These are phyloP conservation scores for Tephrocybe sp. DNA, from an alignment of 768 basidiomycete species.

Conservation along the genomic window DNA sequence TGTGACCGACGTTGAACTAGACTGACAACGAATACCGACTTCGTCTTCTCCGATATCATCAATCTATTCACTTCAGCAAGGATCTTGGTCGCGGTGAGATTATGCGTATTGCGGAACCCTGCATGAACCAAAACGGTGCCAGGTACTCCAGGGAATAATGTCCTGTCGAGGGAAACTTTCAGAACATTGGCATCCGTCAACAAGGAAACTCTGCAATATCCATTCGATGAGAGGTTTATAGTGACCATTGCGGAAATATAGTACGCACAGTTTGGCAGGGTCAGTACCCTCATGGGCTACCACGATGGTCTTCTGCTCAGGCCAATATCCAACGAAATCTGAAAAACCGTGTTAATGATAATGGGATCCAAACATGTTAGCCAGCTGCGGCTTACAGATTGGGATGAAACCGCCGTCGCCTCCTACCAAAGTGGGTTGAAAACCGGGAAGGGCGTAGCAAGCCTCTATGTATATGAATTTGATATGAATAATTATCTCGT, in stretches of 20 bases:
- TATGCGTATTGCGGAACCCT: constrained; percentile 55
- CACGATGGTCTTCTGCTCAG: constrained; percentile 39
- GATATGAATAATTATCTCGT: neutral
- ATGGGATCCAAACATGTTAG: neutral
- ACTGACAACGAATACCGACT: constrained; percentile 41
- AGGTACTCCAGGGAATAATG: constrained; percentile 56
- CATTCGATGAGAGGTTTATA: too few relatives aligned
- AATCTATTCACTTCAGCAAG: constrained; percentile 42
- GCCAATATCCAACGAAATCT: constrained; percentile 46
- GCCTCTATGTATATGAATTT: constrained; percentile 19
- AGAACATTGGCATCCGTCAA: constrained; percentile 49
- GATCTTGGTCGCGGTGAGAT: constrained; percentile 43
- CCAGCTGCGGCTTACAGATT: constrained; percentile 23
- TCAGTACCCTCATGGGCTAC: constrained; percentile 55
- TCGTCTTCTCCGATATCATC: constrained; percentile 36
- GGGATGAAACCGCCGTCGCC: constrained; percentile 31
- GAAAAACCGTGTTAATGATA: neutral
- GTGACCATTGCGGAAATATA: too few relatives aligned
- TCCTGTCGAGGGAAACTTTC: constrained; percentile 36
- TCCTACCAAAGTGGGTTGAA: constrained; percentile 28
- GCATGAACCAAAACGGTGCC: constrained; percentile 46
- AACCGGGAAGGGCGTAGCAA: constrained; percentile 31
- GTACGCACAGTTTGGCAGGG: constrained; percentile 39
- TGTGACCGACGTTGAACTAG: too few relatives aligned
- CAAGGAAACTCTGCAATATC: constrained; percentile 39